Evolutionary conservation across 805 yeast species (phyloP).

Genomic region (Metschnikowia colocasiae): DNA sequence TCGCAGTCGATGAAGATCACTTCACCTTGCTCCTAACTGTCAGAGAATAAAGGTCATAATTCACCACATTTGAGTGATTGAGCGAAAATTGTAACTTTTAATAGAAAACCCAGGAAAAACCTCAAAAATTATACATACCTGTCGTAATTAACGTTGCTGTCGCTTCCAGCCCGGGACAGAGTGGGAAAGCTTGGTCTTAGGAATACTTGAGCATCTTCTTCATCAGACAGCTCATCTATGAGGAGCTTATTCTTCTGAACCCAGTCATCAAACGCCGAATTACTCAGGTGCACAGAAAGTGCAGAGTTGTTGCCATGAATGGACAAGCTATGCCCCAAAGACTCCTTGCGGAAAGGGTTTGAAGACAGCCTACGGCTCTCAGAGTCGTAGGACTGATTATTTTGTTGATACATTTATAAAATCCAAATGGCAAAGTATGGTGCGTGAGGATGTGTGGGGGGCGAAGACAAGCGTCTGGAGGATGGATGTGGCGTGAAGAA

Average conservation of each 20-base stretch:
- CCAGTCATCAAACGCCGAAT: conserved; percentile 52
- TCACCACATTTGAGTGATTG: not conserved
- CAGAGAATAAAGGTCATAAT: not conserved
- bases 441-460: not conserved
- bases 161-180: conserved; percentile 32
- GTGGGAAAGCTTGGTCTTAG: conserved; percentile 25
- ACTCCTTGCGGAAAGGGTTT: conserved; percentile 59
- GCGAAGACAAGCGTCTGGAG: not conserved
- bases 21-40: not conserved
- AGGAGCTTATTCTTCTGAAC: conserved; percentile 44
- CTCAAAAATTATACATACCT: conserved; percentile 23
- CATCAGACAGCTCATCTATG: conserved; percentile 41
- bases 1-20: not conserved
- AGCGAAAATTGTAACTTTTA: not conserved
- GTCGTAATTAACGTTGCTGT: conserved; percentile 33
- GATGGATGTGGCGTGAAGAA: not conserved
- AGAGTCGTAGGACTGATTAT: conserved; percentile 32
- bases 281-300: conserved; percentile 11
- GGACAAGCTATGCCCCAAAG: conserved; percentile 3
- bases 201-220: conserved; percentile 32
- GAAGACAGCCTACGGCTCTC: conserved; percentile 50
- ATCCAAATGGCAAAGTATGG: not conserved
- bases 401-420: conserved; percentile 39
- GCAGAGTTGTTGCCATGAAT: conserved; percentile 5
- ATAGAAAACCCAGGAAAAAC: not conserved